Percentiles rank a stretch among this genome's conserved stretches.
phyloP scores from a whole-genome alignment of 164 flowering plant species.

The Sextonia rubra region DNA sequence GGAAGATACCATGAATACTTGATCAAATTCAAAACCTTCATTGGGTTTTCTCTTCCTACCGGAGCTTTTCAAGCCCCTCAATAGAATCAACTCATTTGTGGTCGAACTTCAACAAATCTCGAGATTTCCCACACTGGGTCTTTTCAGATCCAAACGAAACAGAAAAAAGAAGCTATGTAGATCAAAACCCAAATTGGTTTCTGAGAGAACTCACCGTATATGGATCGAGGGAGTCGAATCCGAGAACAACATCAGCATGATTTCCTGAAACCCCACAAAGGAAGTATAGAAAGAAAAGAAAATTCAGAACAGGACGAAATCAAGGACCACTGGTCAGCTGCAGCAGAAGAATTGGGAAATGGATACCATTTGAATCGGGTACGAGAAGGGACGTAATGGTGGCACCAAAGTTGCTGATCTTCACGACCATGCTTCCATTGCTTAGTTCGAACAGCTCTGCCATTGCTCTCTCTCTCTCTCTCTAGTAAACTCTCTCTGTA shows the following conservation, averaged over 20 bases:
- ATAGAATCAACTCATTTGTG: too few relatives aligned
- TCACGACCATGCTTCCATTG: constrained; percentile 78
- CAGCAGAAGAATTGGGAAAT: neutral
- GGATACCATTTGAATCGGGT: constrained; percentile 69
- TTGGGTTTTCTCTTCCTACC: neutral
- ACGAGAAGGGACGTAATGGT: constrained; percentile 73
- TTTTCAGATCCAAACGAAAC: too few relatives aligned
- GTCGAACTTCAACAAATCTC: too few relatives aligned
- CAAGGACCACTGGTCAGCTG: neutral
- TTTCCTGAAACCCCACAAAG: constrained; percentile 26
- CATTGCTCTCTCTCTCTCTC: neutral
- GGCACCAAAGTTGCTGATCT: constrained; percentile 71
- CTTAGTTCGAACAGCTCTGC: constrained; percentile 68
- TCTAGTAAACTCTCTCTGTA: neutral
- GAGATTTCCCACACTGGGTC: too few relatives aligned
- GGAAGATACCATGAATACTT: too few relatives aligned
- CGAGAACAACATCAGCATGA: constrained; percentile 54
- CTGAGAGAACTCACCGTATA: constrained; percentile 31
- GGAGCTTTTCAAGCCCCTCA: too few relatives aligned
- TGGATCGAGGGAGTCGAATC: constrained; percentile 54
- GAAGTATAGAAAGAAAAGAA: neutral
- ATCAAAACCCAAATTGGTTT: neutral
- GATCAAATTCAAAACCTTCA: neutral
- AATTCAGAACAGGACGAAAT: neutral
- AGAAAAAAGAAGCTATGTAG: too few relatives aligned